Base-by-base conservation (phyloP, 257 asterid species). In the Plantago major region DNA sequence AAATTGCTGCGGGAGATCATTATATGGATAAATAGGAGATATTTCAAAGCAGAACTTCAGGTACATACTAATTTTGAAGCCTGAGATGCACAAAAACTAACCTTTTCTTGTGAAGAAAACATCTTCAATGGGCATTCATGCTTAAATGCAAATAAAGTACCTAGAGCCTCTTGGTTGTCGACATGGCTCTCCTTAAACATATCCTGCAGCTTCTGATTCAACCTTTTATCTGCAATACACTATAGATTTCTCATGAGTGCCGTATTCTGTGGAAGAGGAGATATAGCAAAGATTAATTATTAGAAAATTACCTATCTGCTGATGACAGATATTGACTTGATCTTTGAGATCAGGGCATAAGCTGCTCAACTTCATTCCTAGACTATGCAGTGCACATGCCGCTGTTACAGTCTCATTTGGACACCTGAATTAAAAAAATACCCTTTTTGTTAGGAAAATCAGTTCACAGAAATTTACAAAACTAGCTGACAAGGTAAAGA, bases 131-230 rank as follows among this genome's bases (percentile, higher is more conserved):
- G 88, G 54, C 67, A 78, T 42, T 74, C 76, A 46, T 71, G 68
- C 37, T 63, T 68, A 28, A 63, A 60, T 11, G 88, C 74, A 42
- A 88, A 79, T 60, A 88, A 72, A 71, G 73, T 70, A 52, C 53
- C 56, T 37, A 88, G 75, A 46, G 61, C 81, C 54, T 79, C 74
- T 62, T 88, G 92, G 71, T 83, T 83, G 79, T 88, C 82, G 18
- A 12, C 42, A 47, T 79, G 76, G 16, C 64, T 70, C 60, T 72
- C 72, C 68, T 76, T 63, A 55, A 78, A 83, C 62, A 74, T 42
- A 66, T 66, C 59, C 19, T 49, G 62, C 63, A 88, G 77, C 60
- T 75, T 83, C 74, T 68, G 78, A 28, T 69, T 70, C 71, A 85
- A 72, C 72, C 76, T 79, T 49, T 70, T 54, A 54, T 65, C 92